Evolutionary conservation across 1,139 yeast species (phyloP).

Genomic region (Suhomyces kunorum): DNA sequence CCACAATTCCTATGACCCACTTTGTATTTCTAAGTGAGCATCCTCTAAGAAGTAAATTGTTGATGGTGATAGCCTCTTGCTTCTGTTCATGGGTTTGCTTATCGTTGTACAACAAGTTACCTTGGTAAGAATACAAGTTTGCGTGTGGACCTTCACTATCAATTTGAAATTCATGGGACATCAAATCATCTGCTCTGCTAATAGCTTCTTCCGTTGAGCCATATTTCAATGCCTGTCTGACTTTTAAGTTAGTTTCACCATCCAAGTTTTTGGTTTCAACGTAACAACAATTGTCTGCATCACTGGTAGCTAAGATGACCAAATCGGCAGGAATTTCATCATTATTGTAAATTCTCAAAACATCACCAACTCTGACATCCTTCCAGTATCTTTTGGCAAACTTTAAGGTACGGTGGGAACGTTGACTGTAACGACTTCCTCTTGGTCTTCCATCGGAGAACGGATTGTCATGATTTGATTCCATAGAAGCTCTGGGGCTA

Average conservation of each 20-base stretch:
- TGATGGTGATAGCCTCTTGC: conserved; percentile 49
- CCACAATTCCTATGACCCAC: conserved; percentile 55
- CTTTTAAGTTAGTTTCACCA: conserved; percentile 62
- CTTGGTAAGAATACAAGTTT: conserved; percentile 55
- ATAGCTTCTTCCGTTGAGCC: conserved; percentile 37
- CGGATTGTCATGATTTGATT: conserved; percentile 20
- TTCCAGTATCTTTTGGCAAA: conserved; percentile 51
- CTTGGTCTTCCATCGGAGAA: conserved; percentile 19
- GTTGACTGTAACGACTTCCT: conserved; percentile 1
- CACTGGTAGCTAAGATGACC: conserved; percentile 52
- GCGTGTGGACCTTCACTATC: conserved; percentile 60
- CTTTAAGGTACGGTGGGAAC: conserved; percentile 25
- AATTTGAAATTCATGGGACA: conserved; percentile 40
- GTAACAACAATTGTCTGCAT: conserved; percentile 54
- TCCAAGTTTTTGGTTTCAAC: conserved; percentile 62
- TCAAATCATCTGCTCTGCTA: conserved; percentile 46
- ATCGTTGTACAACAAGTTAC: conserved; percentile 40
- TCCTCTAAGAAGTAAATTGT: conserved; percentile 53
- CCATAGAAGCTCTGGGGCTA: conserved; percentile 10
- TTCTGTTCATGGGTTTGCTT: conserved; percentile 16
- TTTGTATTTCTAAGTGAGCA: conserved; percentile 55
- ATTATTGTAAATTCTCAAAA: conserved; percentile 51
- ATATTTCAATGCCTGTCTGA: conserved; percentile 50
- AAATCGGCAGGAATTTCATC: conserved; percentile 63
- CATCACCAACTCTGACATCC: conserved; percentile 55